Conservation (phyloP, 208 protist genomes). For the Entamoeba nuttalli region DNA sequence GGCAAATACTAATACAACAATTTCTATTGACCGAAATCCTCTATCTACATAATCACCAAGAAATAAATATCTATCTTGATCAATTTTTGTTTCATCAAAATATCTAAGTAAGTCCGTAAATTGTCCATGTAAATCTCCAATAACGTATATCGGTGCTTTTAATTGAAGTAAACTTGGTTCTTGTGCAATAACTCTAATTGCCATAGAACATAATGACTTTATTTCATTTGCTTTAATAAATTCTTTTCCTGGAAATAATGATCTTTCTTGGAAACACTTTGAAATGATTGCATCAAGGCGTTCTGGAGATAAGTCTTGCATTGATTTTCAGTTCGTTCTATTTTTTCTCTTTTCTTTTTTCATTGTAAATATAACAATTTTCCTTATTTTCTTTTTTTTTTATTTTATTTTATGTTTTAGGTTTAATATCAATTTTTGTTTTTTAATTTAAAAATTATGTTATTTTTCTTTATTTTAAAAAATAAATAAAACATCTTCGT, state of each 20-base stretch:
- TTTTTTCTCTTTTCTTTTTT: too few species aligned
- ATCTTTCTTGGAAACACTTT: background rate
- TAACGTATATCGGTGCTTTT: background rate
- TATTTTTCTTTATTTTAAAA: too few species aligned
- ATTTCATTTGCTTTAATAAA: background rate
- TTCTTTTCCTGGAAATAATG: background rate
- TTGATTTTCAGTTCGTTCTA: too few species aligned
- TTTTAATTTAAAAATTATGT: too few species aligned
- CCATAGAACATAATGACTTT: background rate
- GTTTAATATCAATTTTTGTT: too few species aligned
- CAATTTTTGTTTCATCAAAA: slow-evolving; percentile 96
- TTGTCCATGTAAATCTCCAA: slow-evolving; percentile 94
- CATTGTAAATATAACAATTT: too few species aligned
- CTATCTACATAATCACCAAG: slow-evolving; percentile 98
- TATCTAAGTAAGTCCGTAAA: slow-evolving; percentile 95
- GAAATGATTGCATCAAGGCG: background rate
- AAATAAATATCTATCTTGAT: slow-evolving; percentile 95
- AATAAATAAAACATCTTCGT: too few species aligned
- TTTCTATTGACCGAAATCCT: slow-evolving; percentile 90
- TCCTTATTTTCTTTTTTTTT: too few species aligned
- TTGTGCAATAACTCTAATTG: background rate
- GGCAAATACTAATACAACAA: slow-evolving; percentile 60
- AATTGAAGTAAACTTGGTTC: background rate
- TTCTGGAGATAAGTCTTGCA: background rate
- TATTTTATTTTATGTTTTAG: too few species aligned